Conservation (phyloP, 2,329 filamentous ascomycete genomes). For the Zymoseptoria tritici region DNA sequence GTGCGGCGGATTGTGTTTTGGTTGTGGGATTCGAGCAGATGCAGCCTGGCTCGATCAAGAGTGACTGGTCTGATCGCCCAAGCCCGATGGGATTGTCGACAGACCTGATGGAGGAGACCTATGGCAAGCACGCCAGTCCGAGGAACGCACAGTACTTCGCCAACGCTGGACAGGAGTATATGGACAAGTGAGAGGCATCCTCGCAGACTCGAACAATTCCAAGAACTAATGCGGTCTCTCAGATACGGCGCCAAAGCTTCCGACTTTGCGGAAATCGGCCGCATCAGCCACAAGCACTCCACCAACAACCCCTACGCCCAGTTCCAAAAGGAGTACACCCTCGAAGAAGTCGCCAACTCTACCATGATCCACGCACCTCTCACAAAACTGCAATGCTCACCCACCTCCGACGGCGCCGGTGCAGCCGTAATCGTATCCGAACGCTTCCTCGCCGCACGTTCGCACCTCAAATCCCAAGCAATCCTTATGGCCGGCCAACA, state of each 20-base stretch:
- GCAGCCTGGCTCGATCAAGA: slow-evolving; percentile 80
- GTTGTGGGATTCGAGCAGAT: slow-evolving; percentile 98
- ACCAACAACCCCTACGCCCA: slow-evolving; percentile 92
- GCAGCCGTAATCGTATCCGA: slow-evolving; percentile 85
- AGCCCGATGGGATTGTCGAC: slow-evolving; percentile 72
- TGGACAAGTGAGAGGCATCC: slow-evolving; percentile 57
- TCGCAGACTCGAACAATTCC: too few species aligned
- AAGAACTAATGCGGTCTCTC: too few species aligned
- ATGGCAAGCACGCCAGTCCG: slow-evolving; percentile 19
- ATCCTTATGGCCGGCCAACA: slow-evolving; percentile 81
- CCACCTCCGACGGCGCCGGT: slow-evolving; percentile 85
- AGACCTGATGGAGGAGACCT: slow-evolving; percentile 45
- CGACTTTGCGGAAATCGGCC: slow-evolving; percentile 91
- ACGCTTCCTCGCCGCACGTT: slow-evolving; percentile 70
- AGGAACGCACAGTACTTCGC: slow-evolving; percentile 69
- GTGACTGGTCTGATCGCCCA: slow-evolving; percentile 75
- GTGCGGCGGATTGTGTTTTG: slow-evolving; percentile 66
- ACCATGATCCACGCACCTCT: slow-evolving; percentile 77
- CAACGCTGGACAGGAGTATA: slow-evolving; percentile 89
- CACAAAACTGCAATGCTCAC: slow-evolving; percentile 97
- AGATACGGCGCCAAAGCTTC: slow-evolving; percentile 66
- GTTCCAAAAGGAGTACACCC: slow-evolving; percentile 84
- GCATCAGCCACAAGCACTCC: slow-evolving; percentile 87
- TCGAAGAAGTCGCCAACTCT: slow-evolving; percentile 68
- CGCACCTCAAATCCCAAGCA: slow-evolving; percentile 75